Conservation (phyloP, 139 green algal genomes). For the Chlamydomonas eustigma region DNA sequence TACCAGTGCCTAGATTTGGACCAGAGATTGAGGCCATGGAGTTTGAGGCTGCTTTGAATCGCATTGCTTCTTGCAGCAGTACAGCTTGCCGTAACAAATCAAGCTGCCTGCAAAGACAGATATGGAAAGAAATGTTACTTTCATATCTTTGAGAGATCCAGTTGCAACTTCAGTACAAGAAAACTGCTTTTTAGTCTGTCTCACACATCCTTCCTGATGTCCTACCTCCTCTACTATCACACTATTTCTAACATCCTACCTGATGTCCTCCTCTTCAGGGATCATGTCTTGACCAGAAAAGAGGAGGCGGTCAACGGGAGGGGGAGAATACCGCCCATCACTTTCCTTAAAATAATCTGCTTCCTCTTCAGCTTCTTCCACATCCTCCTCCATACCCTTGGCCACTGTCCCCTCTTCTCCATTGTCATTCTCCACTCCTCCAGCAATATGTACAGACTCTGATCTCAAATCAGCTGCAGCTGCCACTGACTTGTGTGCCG, state of each 20-base stretch:
- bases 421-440: neutral
- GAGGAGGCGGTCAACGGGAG: slow-evolving; percentile 42
- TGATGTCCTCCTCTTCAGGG: slow-evolving; percentile 71
- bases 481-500: neutral
- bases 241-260: slow-evolving; percentile 9
- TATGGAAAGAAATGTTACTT: too few species aligned
- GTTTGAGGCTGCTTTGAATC: slow-evolving; percentile 36
- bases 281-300: slow-evolving; percentile 60
- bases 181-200: too few species aligned
- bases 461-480: neutral
- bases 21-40: neutral
- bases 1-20: slow-evolving; percentile 7
- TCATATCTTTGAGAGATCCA: too few species aligned
- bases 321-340: slow-evolving; percentile 59
- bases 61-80: slow-evolving; percentile 31
- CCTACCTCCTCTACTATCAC: neutral
- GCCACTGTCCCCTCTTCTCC: slow-evolving; percentile 6
- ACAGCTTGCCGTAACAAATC: slow-evolving; percentile 64
- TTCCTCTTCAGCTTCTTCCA: slow-evolving; percentile 23
- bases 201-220: neutral
- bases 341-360: slow-evolving; percentile 27
- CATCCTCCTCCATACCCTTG: neutral
- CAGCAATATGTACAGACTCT: too few species aligned
- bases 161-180: too few species aligned
- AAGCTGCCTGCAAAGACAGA: slow-evolving; percentile 28